These are phyloP conservation scores for Agapanthus africanus DNA, from an alignment of 106 monocot species.

Conservation along the genomic window DNA sequence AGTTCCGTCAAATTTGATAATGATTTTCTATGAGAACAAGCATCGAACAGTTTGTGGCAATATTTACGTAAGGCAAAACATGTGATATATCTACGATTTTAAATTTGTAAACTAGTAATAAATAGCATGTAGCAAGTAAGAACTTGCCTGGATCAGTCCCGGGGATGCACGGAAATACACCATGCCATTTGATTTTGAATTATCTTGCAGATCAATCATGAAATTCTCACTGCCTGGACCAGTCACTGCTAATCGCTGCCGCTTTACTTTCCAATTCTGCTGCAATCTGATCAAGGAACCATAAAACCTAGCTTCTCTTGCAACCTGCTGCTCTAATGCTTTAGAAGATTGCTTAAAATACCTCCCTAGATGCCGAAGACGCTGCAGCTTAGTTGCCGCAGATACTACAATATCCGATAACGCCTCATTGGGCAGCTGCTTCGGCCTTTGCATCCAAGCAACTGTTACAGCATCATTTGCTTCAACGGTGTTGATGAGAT, in stretches of 20 bases:
- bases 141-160: too few species aligned
- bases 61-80: too few species aligned
- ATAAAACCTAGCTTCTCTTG: slow-evolving; percentile 80
- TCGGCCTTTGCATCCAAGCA: slow-evolving; percentile 90
- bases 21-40: too few species aligned
- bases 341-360: slow-evolving; percentile 95
- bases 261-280: slow-evolving; percentile 97
- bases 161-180: slow-evolving; percentile 32
- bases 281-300: slow-evolving; percentile 90
- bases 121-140: too few species aligned
- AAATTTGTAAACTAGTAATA: too few species aligned
- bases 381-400: slow-evolving; percentile 85
- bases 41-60: too few species aligned
- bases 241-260: slow-evolving; percentile 49
- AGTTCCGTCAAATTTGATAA: too few species aligned
- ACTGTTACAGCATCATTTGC: slow-evolving; percentile 94
- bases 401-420: slow-evolving; percentile 79
- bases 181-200: slow-evolving; percentile 33
- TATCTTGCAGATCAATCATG: slow-evolving; percentile 76
- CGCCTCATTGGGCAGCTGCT: slow-evolving; percentile 65
- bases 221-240: slow-evolving; percentile 76
- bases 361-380: slow-evolving; percentile 76
- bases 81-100: too few species aligned
- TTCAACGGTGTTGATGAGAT: slow-evolving; percentile 85
- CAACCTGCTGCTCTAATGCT: slow-evolving; percentile 76